A percentile compares a stretch with the other conserved stretches of the same genome.
Evolutionary conservation across 345 rosid species (phyloP).

Genomic region (Eucalyptus polyanthemos): DNA sequence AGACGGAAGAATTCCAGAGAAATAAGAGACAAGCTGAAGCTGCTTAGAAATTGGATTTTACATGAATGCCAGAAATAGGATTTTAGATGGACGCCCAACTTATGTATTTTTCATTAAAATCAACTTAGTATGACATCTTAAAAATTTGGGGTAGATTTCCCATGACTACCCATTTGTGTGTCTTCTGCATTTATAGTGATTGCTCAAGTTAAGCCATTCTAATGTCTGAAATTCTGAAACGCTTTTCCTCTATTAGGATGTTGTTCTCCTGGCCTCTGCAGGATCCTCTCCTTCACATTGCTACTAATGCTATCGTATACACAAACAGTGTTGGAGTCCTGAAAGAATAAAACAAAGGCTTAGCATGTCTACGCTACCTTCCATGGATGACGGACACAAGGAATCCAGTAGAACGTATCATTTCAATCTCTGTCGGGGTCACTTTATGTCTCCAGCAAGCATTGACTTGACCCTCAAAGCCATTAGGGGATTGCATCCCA

Average conservation of each 20-base stretch:
- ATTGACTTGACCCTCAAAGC: constrained; percentile 88
- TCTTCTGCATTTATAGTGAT: neutral
- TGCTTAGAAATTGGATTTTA: neutral
- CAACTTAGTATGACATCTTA: neutral
- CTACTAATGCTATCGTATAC: neutral
- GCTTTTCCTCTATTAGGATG: neutral
- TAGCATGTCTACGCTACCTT: constrained; percentile 32
- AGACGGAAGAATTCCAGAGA: neutral
- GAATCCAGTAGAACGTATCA: constrained; percentile 57
- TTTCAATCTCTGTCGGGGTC: constrained; percentile 49
- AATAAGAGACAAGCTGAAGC: neutral
- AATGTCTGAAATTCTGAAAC: neutral
- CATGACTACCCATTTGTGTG: neutral
- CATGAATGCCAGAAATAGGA: neutral
- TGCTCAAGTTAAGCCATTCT: neutral
- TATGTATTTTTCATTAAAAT: neutral
- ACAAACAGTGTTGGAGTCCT: neutral
- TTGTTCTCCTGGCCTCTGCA: neutral
- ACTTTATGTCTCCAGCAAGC: constrained; percentile 95
- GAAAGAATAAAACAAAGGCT: neutral
- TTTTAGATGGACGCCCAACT: neutral
- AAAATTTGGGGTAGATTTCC: neutral
- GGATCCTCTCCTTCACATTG: neutral
- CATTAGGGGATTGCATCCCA: constrained; percentile 82
- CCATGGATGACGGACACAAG: constrained; percentile 95